Base-by-base conservation (phyloP, 371 early-diverging fungal genomes). In the Nematocida minor region DNA sequence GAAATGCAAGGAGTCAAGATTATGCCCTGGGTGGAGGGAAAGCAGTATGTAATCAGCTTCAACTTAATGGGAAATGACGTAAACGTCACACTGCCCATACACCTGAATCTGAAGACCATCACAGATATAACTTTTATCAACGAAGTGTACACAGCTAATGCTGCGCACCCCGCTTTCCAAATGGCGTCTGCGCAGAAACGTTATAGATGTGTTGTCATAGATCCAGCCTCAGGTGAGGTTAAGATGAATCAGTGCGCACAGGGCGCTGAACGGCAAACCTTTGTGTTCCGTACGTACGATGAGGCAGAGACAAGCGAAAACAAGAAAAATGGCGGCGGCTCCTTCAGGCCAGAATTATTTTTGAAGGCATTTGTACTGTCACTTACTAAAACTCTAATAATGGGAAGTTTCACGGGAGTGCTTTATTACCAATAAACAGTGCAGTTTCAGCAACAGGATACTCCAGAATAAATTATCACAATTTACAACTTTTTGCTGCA, bases 61-160 rank as follows among this genome's bases (percentile, higher is more conserved):
- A 64, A 74, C 44, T n/a, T 47, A 27, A 34, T 74, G 18, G 77
- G 77, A 29, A 66, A 74, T 1, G 63, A 29, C 51, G 31, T 74
- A 16, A 74, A 64, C 34, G 29, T 74, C 3, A 66, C 63, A 34
- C 25, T 68, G 7, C 69, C 69, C 6, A 54, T 74, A 18, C 29
- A 48, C 16, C 4, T 42, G 18, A 29, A 46, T 16, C n/a, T 16
- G 27, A 18, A 55, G 11, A 36, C 47, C 25, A 47, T 51, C 32
- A 64, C 77, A 16, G 49, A 74, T 49, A 4, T 36, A 4, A 62
- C 41, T 7, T 51, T 62, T 14, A 62, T 74, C 29, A 4, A 20
- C 14, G 27, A 60, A 16, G 77, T 74, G 20, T 51, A 64, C 7
- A 47, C 54, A 27, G 16, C 38, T 11, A 74, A 53, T 22, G 77